Evolutionary conservation across 1,284 basidiomycete genomes (phyloP), one percentile per base, ranked within the genome.

Genomic region (Porodaedalea pini): DNA sequence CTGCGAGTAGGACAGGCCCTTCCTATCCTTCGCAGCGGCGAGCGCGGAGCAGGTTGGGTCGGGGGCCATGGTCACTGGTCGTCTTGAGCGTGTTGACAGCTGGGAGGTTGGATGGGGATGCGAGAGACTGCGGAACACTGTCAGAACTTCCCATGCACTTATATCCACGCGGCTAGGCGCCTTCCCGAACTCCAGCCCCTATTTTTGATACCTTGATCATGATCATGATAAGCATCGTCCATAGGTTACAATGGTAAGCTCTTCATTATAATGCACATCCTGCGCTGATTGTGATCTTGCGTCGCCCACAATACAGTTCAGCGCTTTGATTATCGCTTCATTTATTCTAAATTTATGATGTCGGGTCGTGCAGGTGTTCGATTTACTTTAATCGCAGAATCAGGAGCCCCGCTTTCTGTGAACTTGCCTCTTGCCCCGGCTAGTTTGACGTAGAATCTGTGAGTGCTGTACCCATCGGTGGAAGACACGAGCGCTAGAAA

Each of bases 21-120:
- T 75, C 65, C 67, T 71, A 1, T 66, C 56, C 72, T 81, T 76
- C 3, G 84, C 86, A 45, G 71, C 71, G 62, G 74, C 72, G 63
- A 88, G 73, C 52, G 83, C 84, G 64, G 76, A 63, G 69, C 86
- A 88, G 65, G 78, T 77, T 37, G 78, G 75, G 66, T 76, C 72
- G 63, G 70, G 73, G 53, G 72, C 71, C 71, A 75, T 76, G 54
- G 49, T 63, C 13, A 21, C 19, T 36, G 37, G 43, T n/a, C 27
- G 17, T 41, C 19, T 41, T 41, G 40, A 15, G 15, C 21, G 40
- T 15, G 10, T 7, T 41, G 40, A n/a, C 17, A 19, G 40, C 17
- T 11, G 44, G 7, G 11, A 4, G 23, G 25, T 2, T 23, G 5
- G 27, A 4, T 2, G 55, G n/a, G 36, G 3, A 40, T 15, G 47